Conservation (phyloP, 2,329 filamentous ascomycete genomes). For the Amauroascus niger region DNA sequence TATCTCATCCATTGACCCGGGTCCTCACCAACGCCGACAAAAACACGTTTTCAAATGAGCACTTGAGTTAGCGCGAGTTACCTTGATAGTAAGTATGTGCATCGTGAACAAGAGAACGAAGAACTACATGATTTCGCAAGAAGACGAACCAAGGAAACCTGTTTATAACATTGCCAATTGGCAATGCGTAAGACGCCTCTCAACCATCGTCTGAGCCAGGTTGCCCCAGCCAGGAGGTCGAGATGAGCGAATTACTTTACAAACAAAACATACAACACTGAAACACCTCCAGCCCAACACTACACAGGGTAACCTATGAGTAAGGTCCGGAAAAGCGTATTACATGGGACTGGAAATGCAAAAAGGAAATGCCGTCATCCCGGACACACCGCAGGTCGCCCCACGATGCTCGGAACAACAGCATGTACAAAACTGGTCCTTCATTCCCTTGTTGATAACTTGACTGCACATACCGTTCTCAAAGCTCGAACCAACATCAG, state of each 20-base stretch:
- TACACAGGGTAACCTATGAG: slow-evolving; percentile 4
- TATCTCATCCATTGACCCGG: no score
- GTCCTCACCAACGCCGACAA: neutral
- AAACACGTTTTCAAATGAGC: neutral
- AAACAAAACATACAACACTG: neutral
- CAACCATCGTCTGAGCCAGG: slow-evolving; percentile 4
- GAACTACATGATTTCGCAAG: slow-evolving; percentile 4
- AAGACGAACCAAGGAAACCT: neutral
- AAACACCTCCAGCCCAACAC: slow-evolving; percentile 9
- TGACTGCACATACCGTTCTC: slow-evolving; percentile 9
- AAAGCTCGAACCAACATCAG: neutral
- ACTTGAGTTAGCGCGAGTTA: neutral
- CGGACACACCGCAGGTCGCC: neutral
- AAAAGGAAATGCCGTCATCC: neutral
- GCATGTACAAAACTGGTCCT: slow-evolving; percentile 6
- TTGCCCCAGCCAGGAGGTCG: slow-evolving; percentile 1
- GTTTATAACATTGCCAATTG: neutral
- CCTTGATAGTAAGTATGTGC: slow-evolving; percentile 4
- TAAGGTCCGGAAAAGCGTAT: neutral
- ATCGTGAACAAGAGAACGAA: slow-evolving; percentile 47
- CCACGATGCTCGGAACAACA: neutral
- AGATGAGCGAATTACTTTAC: slow-evolving; percentile 4
- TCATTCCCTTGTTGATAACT: neutral
- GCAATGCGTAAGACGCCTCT: slow-evolving; percentile 8
- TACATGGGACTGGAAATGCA: slow-evolving; percentile 8